Conservation (phyloP, 768 basidiomycete genomes). For the Roridomyces roridus region DNA sequence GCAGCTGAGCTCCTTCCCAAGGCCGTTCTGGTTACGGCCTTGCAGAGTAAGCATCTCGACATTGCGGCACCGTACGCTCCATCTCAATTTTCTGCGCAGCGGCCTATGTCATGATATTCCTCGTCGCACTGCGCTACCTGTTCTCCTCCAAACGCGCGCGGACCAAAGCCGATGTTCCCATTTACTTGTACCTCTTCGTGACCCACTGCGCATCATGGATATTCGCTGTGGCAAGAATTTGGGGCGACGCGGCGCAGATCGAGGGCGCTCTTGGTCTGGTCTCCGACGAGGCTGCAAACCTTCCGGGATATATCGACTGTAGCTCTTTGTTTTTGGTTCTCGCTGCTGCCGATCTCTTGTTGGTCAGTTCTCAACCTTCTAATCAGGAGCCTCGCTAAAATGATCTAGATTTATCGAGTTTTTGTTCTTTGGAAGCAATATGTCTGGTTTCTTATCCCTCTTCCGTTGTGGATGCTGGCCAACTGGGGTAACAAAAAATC, state of each 20-base stretch:
- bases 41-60: constrained; percentile 5
- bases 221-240: constrained; percentile 14
- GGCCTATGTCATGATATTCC: constrained; percentile 5
- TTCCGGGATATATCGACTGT: constrained; percentile 15
- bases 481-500: constrained; percentile 4
- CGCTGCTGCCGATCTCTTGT: constrained; percentile 15
- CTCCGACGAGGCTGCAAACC: constrained; percentile 7
- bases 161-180: constrained; percentile 7
- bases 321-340: constrained; percentile 15
- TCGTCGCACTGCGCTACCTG: not conserved
- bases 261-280: constrained; percentile 8
- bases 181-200: constrained; percentile 17
- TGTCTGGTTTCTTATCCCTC: not conserved
- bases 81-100: not conserved
- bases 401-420: constrained; percentile 16
- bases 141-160: not conserved
- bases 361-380: constrained; percentile 9
- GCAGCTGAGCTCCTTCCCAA: constrained; percentile 6
- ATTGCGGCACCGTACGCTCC: not conserved
- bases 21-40: constrained; percentile 1
- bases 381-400: no score
- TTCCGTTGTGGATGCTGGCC: constrained; percentile 1
- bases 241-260: constrained; percentile 8
- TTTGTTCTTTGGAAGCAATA: constrained; percentile 6
- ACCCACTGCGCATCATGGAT: constrained; percentile 18